Base-by-base conservation (phyloP, 495 filamentous ascomycete genomes). In the Talaromyces proteolyticus region DNA sequence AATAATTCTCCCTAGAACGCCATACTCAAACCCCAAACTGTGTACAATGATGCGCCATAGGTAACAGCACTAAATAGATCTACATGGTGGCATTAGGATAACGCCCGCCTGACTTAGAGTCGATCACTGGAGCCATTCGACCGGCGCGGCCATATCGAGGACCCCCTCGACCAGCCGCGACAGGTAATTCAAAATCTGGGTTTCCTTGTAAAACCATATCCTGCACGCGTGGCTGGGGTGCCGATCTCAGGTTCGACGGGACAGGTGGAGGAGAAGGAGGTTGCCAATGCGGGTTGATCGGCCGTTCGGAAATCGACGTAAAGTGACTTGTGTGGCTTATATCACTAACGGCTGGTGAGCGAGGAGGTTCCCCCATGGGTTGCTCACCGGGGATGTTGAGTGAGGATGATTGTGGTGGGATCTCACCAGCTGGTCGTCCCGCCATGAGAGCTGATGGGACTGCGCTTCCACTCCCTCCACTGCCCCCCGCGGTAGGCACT, bases 231-330 rank as follows among this genome's bases (percentile, higher is more conserved):
- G 74, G 59, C 24, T 36, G 29, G 8, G 29, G 18, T 56, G 51
- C 39, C 2, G 10, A 37, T 53, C 47, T 18, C 53, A 51, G 34
- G 53, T 51, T 29, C 24, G 54, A 42, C 20, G 34, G 47, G 47
- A 55, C 36, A 19, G 57, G 60, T n/a, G 71, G 62, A 50, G 74
- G 65, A 14, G 66, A 68, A 67, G 39, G 68, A 14, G 68, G 87
- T 65, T 68, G 66, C 90, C 91, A 95, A 25, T 82, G 81, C 3
- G 91, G 91, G 62, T 95, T 96, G 17, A 93, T 67, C n/a, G 85
- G 83, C 21, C 91, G 77, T 68, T 95, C 87, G 0, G 83, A 88
- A 37, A 96, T 82, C 20, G 85, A 89, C 11, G 91, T 95, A 70
- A 92, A 95, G 51, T 84, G 84, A 49, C 83, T 88, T 19, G 78